phyloP scores from a whole-genome alignment of 2,329 filamentous ascomycete genomes.

The Colletotrichum camelliae region DNA sequence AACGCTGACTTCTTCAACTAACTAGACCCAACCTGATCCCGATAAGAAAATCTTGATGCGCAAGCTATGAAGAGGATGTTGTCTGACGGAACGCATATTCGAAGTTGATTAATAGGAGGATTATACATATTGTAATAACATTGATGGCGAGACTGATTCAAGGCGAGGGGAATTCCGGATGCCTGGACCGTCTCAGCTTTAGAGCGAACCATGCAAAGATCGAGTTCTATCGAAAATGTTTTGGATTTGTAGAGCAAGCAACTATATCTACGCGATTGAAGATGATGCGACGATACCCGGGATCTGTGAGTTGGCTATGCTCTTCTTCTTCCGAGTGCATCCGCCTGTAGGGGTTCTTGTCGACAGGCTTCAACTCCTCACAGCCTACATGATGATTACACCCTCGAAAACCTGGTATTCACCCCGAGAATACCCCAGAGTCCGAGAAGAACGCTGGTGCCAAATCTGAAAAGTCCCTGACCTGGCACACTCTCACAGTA shows the following conservation, averaged over 20 bases:
- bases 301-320: background rate
- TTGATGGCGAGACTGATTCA: background rate
- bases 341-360: background rate
- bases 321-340: no score
- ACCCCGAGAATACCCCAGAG: constrained; percentile 25
- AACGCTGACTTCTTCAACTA: background rate
- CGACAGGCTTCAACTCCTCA: background rate
- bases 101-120: background rate
- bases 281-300: background rate
- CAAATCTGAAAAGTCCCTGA: constrained; percentile 20
- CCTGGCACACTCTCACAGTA: constrained; percentile 25
- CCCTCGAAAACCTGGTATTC: background rate
- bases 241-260: background rate
- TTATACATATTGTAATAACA: background rate
- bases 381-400: fast-evolving
- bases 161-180: background rate
- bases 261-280: background rate
- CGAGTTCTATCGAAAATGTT: background rate
- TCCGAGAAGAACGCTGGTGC: constrained; percentile 1
- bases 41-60: constrained; percentile 4
- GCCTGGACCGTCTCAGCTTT: background rate
- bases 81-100: no score
- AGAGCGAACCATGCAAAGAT: background rate
- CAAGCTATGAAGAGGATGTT: background rate
- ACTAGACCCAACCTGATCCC: constrained; percentile 1